Conservation (phyloP, 1,284 basidiomycete species). For the Puccinia novopanici region DNA sequence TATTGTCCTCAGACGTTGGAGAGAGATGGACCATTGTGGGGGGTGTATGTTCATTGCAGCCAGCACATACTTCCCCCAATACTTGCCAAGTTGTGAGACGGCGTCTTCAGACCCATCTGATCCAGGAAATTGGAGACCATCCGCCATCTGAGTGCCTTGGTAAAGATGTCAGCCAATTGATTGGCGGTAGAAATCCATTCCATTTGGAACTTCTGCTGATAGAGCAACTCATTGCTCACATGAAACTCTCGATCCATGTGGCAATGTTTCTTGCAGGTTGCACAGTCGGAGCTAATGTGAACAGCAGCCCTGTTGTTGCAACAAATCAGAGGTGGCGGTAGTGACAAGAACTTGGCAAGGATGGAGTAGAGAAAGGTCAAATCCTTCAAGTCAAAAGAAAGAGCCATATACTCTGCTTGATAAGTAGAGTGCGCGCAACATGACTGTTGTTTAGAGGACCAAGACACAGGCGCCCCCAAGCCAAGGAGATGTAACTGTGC, state of each 20-base stretch:
- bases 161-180: slow-evolving; percentile 40
- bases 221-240: slow-evolving; percentile 13
- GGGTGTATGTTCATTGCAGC: too few relatives aligned
- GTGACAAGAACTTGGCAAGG: background rate
- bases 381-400: background rate
- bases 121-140: background rate
- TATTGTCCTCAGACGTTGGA: background rate
- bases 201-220: background rate
- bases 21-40: background rate
- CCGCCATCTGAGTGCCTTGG: slow-evolving; percentile 22
- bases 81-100: background rate
- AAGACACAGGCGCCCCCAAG: slow-evolving; percentile 7
- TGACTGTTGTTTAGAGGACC: slow-evolving; percentile 21
- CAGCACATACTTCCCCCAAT: too few relatives aligned
- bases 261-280: background rate
- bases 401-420: slow-evolving; percentile 38
- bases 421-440: slow-evolving; percentile 23
- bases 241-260: slow-evolving; percentile 33
- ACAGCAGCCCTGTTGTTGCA: background rate
- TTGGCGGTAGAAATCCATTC: background rate
- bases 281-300: slow-evolving; percentile 8
- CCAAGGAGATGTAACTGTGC: background rate
- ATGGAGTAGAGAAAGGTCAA: background rate
- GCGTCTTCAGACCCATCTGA: background rate
- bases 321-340: background rate